phyloP scores from a whole-genome alignment of 148 eudicot species.

The Heliosperma pusillum region DNA sequence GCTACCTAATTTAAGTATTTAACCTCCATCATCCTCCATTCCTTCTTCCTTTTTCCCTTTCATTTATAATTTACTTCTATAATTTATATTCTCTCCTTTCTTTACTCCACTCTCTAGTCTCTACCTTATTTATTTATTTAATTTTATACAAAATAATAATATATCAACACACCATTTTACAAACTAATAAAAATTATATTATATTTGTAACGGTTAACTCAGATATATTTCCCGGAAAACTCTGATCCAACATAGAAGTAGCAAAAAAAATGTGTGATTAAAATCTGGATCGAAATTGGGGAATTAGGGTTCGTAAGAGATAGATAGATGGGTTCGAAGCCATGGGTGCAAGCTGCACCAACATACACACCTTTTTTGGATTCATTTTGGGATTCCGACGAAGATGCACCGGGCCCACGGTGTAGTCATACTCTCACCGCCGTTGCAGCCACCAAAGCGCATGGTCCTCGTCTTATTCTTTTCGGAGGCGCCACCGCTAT shows the following conservation, averaged over 20 bases:
- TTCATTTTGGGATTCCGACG: slow-evolving; percentile 76
- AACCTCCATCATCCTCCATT: background rate
- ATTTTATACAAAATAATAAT: background rate
- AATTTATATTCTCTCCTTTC: background rate
- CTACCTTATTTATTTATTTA: background rate
- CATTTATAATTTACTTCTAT: too few species aligned
- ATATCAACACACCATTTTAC: too few species aligned
- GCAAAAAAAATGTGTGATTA: background rate
- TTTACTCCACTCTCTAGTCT: background rate
- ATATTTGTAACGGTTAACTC: background rate
- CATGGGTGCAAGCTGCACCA: slow-evolving; percentile 75
- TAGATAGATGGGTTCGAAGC: slow-evolving; percentile 49
- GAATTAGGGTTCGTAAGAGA: background rate
- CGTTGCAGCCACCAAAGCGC: slow-evolving; percentile 72
- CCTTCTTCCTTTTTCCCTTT: background rate
- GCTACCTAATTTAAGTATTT: too few species aligned
- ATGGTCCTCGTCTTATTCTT: slow-evolving; percentile 83
- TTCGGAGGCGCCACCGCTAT: slow-evolving; percentile 98
- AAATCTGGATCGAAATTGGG: background rate
- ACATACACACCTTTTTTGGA: slow-evolving; percentile 44
- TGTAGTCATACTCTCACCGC: slow-evolving; percentile 90
- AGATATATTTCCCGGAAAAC: slow-evolving; percentile 5
- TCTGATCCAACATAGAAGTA: slow-evolving; percentile 1
- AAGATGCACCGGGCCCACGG: slow-evolving; percentile 85
- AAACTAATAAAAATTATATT: background rate